Conservation (phyloP, 1,284 basidiomycete genomes). For the Ustilago shanxiensis region DNA sequence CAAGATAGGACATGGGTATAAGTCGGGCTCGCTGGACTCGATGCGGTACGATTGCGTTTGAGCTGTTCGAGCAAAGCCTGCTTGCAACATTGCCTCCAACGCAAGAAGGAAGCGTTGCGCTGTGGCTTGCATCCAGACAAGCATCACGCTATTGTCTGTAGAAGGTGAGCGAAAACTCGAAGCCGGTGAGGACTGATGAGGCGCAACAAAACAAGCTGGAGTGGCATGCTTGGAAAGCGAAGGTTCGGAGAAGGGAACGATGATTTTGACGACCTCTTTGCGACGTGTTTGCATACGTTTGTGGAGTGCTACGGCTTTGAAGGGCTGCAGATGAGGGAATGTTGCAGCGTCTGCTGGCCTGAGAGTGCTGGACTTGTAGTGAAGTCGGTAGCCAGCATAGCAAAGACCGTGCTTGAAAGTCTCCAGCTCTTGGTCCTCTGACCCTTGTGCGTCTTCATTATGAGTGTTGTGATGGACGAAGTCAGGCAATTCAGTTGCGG, state of each 20-base stretch:
- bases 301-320: constrained; percentile 6
- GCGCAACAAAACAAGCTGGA: constrained; percentile 24
- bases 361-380: background rate
- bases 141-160: background rate
- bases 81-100: constrained; percentile 23
- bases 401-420: constrained; percentile 21
- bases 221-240: constrained; percentile 18
- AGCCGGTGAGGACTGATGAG: background rate
- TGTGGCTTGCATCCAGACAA: constrained; percentile 38
- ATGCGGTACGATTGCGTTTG: constrained; percentile 1
- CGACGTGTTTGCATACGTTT: constrained; percentile 17
- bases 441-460: rapidly evolving
- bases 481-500: background rate
- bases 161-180: background rate
- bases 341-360: background rate
- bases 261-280: constrained; percentile 46
- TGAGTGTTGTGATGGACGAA: constrained; percentile 11
- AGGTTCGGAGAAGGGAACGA: constrained; percentile 38
- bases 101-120: constrained; percentile 26
- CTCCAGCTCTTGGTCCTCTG: background rate
- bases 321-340: constrained; percentile 4
- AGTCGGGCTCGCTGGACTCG: background rate
- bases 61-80: background rate
- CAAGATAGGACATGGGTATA: constrained; percentile 32
- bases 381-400: constrained; percentile 24